Evolutionary conservation across 2,329 filamentous ascomycete genomes (phyloP).

Genomic region (Fusarium odoratissimum): DNA sequence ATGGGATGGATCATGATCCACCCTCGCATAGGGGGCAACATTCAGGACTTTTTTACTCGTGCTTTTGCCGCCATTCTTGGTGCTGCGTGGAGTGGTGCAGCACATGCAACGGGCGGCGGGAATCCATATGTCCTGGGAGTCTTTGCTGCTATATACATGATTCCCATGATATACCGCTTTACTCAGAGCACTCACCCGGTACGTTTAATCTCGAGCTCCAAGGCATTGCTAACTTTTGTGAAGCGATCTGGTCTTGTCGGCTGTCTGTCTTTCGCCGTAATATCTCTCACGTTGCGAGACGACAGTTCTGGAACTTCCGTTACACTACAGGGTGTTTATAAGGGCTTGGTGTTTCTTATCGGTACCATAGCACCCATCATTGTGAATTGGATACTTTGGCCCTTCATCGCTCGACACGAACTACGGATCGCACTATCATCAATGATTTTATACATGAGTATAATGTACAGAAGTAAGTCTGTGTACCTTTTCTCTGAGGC

Average conservation of each 20-base stretch:
- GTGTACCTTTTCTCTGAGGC: neutral
- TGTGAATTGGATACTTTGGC: constrained; percentile 71
- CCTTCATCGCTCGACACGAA: constrained; percentile 70
- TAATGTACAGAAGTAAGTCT: constrained; percentile 64
- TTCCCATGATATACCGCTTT: constrained; percentile 69
- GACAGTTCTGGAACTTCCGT: constrained; percentile 48
- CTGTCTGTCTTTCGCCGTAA: constrained; percentile 66
- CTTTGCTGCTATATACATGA: constrained; percentile 67
- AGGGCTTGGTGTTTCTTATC: constrained; percentile 63
- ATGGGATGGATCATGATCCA: constrained; percentile 67
- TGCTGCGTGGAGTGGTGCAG: constrained; percentile 65
- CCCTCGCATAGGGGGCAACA: constrained; percentile 65
- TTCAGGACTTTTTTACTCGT: constrained; percentile 67
- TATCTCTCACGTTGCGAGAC: constrained; percentile 59
- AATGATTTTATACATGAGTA: constrained; percentile 68
- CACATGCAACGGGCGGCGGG: constrained; percentile 62
- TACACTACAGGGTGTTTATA: constrained; percentile 57
- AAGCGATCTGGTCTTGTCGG: constrained; percentile 68
- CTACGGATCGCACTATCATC: constrained; percentile 65
- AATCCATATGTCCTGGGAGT: constrained; percentile 66
- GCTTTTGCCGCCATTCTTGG: constrained; percentile 62
- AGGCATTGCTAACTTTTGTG: constrained; percentile 18
- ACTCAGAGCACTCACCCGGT: constrained; percentile 66
- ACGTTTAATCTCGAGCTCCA: constrained; percentile 26
- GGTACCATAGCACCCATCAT: constrained; percentile 65